Base-by-base conservation (phyloP, 2,329 filamentous ascomycete species). In the Colletotrichum ledebouriae region DNA sequence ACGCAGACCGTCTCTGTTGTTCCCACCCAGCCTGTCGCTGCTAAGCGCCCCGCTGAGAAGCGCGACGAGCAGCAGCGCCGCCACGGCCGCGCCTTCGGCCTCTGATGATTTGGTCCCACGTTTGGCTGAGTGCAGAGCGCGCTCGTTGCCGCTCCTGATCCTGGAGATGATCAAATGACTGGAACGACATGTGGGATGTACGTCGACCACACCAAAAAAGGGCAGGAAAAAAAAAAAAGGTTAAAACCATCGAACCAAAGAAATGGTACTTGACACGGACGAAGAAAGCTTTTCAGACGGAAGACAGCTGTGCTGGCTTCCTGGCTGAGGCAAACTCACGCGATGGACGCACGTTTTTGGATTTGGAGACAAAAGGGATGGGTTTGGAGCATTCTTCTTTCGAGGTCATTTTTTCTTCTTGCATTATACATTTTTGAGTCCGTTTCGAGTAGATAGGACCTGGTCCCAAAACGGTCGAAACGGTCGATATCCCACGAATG, bases 1-100 rank as follows among this genome's bases (percentile, higher is more conserved):
- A 69, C 69, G 46, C 58, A 70, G 64, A 71, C 68, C 46, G 63
- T 70, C 52, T 69, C 68, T 15, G 49, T 70, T 52, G 60, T 65
- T 29, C 59, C 56, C n/a, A 42, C 62, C 25, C 6, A 55, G 52
- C 10, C 49, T 5, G 33, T 55, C 25, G 52, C 56, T 15, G 63
- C 53, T 46, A 56, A 62, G 65, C 59, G 52, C 25, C 41, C 62
- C 37, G 56, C 34, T 29, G 47, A 60, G 46, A 20, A 47, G 57
- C 50, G 37, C 42, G 29, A 29, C 29, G 29, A 29, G 29, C 56
- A 46, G n/a, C 50, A 58, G 6, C 25, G 64, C 25, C 55, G 34
- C 42, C 41, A 59, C 64, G 53, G 34, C 55, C 64, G 59, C 15
- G 55, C 52, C 34, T 50, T 59, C 10, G 65, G 52, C 55, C 56